Evolutionary conservation across 1,284 basidiomycete species (phyloP).

Genomic region (Pterulicium gracile): DNA sequence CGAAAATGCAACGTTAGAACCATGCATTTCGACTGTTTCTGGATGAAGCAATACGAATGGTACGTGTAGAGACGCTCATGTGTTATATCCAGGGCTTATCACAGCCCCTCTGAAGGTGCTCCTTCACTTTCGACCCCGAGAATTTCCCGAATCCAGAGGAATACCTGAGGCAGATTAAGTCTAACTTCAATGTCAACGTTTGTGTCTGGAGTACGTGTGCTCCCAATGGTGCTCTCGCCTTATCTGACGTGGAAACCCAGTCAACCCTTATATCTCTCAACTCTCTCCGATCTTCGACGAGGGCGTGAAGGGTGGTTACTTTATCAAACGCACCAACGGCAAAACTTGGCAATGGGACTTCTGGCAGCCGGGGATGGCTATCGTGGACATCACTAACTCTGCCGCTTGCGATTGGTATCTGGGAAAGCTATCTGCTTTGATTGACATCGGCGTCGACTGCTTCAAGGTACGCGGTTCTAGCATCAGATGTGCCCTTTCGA

Average conservation of each 20-base stretch:
- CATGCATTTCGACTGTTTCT: conserved; percentile 72
- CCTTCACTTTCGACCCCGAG: conserved; percentile 68
- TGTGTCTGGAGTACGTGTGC: conserved; percentile 57
- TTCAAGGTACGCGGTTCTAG: conserved; percentile 39
- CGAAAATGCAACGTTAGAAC: conserved; percentile 63
- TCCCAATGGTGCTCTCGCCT: conserved; percentile 3
- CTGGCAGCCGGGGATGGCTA: conserved; percentile 62
- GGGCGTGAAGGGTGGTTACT: conserved; percentile 52
- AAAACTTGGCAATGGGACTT: conserved; percentile 72
- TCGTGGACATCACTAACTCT: conserved; percentile 68
- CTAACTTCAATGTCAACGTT: conserved; percentile 59
- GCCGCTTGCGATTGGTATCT: conserved; percentile 58
- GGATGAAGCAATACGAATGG: conserved; percentile 77
- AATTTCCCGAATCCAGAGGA: conserved; percentile 63
- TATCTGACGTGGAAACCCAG: conserved; percentile 26
- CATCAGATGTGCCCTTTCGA: neutral
- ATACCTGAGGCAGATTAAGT: conserved; percentile 58
- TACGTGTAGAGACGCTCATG: conserved; percentile 14
- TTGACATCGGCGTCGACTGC: conserved; percentile 62
- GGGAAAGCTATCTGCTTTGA: conserved; percentile 43
- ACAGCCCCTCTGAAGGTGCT: conserved; percentile 35
- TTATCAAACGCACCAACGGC: conserved; percentile 61
- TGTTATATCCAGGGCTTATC: neutral
- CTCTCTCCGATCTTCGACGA: conserved; percentile 62
- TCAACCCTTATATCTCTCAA: conserved; percentile 63